These are phyloP conservation scores for Maudiozyma turicensis DNA, from an alignment of 805 yeast genomes.

Conservation along the genomic window DNA sequence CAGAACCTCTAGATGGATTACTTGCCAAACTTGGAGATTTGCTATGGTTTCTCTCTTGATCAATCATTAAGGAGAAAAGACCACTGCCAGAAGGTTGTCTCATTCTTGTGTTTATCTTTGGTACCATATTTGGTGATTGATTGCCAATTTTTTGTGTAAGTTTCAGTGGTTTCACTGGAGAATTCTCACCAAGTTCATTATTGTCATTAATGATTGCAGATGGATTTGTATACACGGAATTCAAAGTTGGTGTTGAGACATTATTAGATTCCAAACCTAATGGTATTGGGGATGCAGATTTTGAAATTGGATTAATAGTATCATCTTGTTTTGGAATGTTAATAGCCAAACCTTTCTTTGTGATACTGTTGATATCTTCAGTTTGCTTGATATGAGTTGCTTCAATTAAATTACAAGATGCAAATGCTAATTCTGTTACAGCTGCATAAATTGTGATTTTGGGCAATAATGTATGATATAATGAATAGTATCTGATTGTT, in stretches of 20 bases:
- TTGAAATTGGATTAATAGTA: not conserved
- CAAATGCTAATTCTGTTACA: slow-evolving; percentile 58
- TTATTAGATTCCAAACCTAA: not conserved
- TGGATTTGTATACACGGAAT: not conserved
- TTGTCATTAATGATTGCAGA: not conserved
- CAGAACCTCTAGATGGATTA: not conserved
- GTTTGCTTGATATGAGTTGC: slow-evolving; percentile 6
- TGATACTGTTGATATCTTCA: not conserved
- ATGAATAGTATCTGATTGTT: slow-evolving; percentile 61
- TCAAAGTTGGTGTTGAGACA: not conserved
- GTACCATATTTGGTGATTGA: slow-evolving; percentile 3
- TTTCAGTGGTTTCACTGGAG: slow-evolving; percentile 56
- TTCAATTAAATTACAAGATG: slow-evolving; percentile 50
- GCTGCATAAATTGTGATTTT: slow-evolving; percentile 63
- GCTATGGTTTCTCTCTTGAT: slow-evolving; percentile 3
- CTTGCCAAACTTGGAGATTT: not conserved
- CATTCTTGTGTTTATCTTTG: slow-evolving; percentile 2
- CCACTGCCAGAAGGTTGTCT: slow-evolving; percentile 24
- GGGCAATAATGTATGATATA: slow-evolving; percentile 58
- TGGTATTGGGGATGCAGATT: not conserved
- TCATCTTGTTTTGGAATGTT: not conserved
- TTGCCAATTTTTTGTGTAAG: slow-evolving; percentile 42
- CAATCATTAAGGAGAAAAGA: slow-evolving; percentile 16
- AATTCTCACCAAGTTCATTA: slow-evolving; percentile 2
- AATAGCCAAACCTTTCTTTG: not conserved